phyloP scores from a whole-genome alignment of 192 early-diverging fungal species.

The Ambispora gerdemannii region DNA sequence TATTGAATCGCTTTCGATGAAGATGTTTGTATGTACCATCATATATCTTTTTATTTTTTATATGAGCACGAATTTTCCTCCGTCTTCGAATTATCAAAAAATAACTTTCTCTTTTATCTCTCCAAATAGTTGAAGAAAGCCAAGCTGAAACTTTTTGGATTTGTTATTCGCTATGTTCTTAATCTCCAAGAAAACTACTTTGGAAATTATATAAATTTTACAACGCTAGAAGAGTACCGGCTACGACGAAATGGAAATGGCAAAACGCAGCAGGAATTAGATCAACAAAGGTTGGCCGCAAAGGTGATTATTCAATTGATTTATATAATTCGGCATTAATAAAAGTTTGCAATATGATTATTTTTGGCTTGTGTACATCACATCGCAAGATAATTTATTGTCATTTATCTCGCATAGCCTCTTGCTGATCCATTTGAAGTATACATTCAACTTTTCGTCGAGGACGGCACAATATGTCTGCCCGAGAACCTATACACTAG shows the following conservation, averaged over 20 bases:
- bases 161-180: constrained; percentile 62
- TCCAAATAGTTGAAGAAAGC: constrained; percentile 50
- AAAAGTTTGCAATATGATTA: no score
- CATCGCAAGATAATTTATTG: no score
- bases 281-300: neutral
- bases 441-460: constrained; percentile 43
- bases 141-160: constrained; percentile 63
- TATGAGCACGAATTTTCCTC: no score
- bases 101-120: constrained; percentile 22
- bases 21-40: constrained; percentile 39
- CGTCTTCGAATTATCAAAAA: no score
- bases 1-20: constrained; percentile 50
- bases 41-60: neutral
- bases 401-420: no score
- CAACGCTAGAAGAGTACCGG: constrained; percentile 61
- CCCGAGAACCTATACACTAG: constrained; percentile 61
- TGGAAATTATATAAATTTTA: constrained; percentile 56
- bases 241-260: neutral
- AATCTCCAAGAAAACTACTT: constrained; percentile 72
- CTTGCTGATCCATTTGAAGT: constrained; percentile 56
- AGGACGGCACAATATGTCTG: constrained; percentile 48
- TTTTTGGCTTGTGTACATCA: no score
- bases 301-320: no score
- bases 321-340: no score
- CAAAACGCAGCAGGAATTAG: no score